Percentiles rank a stretch among this genome's conserved stretches.
These are phyloP conservation scores for Juncus effusus DNA, from an alignment of 176 grass and related monocot species.

Conservation along the genomic window DNA sequence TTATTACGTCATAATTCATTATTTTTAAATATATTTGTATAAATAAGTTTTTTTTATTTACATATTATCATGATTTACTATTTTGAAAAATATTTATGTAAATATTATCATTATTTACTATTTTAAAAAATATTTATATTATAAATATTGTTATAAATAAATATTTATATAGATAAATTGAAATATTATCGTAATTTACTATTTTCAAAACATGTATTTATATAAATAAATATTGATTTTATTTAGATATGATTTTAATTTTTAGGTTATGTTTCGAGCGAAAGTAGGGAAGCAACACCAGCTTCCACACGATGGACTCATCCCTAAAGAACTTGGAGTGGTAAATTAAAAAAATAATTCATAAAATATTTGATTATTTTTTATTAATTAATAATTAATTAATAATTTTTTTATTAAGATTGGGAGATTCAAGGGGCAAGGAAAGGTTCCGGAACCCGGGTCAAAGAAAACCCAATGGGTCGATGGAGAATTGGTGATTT, in stretches of 20 bases:
- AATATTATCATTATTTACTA: too few species aligned
- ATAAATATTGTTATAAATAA: background rate
- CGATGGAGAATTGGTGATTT: constrained; percentile 86
- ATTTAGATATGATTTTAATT: background rate
- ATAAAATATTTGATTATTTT: constrained; percentile 21
- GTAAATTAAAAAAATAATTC: constrained; percentile 37
- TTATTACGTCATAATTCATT: background rate
- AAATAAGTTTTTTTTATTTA: too few species aligned
- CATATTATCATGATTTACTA: background rate
- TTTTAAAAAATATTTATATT: too few species aligned
- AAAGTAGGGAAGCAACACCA: constrained; percentile 79
- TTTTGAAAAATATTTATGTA: background rate
- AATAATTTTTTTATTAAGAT: constrained; percentile 46
- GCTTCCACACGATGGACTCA: constrained; percentile 91
- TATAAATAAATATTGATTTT: constrained; percentile 12
- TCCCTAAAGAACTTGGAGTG: constrained; percentile 97
- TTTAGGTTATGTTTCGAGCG: constrained; percentile 77
- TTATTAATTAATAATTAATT: constrained; percentile 21
- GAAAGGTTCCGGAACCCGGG: constrained; percentile 66
- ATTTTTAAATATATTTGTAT: background rate
- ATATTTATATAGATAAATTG: background rate
- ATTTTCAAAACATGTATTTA: constrained; percentile 3
- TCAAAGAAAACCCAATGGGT: constrained; percentile 75
- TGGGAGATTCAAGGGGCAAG: constrained; percentile 83
- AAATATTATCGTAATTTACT: background rate